A percentile compares a stretch with the other conserved stretches of the same genome.
phyloP scores from a whole-genome alignment of 2,329 filamentous ascomycete genomes.

The Fusarium papillatum region DNA sequence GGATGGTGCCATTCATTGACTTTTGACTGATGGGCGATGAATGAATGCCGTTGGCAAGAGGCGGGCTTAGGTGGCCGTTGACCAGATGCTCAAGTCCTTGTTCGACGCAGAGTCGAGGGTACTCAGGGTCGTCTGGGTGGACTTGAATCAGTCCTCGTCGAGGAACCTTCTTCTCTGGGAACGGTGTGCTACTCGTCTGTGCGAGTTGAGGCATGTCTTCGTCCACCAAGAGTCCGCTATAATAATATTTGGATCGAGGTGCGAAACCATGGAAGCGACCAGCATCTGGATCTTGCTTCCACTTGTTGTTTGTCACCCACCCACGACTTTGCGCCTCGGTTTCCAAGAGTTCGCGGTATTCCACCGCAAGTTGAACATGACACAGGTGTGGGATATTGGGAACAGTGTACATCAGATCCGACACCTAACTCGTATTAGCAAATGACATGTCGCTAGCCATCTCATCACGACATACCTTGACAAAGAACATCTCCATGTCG shows the following conservation, averaged over 20 bases:
- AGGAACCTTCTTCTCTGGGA: conserved; percentile 67
- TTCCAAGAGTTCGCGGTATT: conserved; percentile 71
- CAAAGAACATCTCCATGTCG: conserved; percentile 74
- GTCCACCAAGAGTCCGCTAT: conserved; percentile 67
- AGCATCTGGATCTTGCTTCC: conserved; percentile 70
- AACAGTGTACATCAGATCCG: conserved; percentile 72
- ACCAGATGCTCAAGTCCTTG: conserved; percentile 70
- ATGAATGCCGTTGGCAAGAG: conserved; percentile 61
- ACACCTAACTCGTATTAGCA: conserved; percentile 58
- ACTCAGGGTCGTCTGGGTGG: conserved; percentile 69
- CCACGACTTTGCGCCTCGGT: conserved; percentile 59
- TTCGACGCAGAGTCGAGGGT: conserved; percentile 65
- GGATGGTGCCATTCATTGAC: conserved; percentile 49
- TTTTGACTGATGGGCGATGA: conserved; percentile 60
- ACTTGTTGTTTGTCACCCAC: conserved; percentile 63
- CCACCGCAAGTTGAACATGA: conserved; percentile 66
- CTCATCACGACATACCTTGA: conserved; percentile 64
- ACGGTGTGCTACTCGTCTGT: conserved; percentile 65
- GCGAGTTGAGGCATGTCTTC: conserved; percentile 64
- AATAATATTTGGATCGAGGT: conserved; percentile 69
- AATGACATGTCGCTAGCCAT: neutral
- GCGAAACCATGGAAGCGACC: conserved; percentile 66
- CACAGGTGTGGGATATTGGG: conserved; percentile 71
- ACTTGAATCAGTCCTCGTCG: conserved; percentile 67
- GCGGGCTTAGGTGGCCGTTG: conserved; percentile 58